Conservation (phyloP, 2,329 filamentous ascomycete genomes). For the Diplodia seriata region DNA sequence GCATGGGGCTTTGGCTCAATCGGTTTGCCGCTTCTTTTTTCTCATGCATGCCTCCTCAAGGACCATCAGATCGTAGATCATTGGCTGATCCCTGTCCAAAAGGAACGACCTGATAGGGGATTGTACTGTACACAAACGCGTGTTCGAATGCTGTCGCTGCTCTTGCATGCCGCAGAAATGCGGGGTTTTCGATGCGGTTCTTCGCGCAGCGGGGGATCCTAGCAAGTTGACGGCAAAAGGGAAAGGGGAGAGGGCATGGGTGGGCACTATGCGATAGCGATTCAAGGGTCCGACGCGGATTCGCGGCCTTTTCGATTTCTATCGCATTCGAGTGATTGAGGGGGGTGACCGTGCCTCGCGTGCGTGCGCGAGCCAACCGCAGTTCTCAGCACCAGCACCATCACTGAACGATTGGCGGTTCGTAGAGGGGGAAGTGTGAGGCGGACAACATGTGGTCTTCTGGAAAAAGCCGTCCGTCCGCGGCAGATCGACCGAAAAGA, state of each 20-base stretch:
- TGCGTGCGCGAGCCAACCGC: background rate
- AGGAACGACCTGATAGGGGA: background rate
- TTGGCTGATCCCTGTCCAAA: slow-evolving; percentile 2
- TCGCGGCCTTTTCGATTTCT: slow-evolving; percentile 3
- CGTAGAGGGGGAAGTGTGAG: background rate
- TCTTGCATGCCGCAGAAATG: slow-evolving; percentile 10
- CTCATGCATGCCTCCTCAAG: background rate
- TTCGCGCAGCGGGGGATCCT: background rate
- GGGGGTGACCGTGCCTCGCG: slow-evolving; percentile 3
- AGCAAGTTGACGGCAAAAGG: background rate
- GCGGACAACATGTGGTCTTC: slow-evolving; percentile 14
- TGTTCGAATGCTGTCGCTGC: background rate
- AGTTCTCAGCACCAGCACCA: background rate
- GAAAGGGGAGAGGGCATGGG: no score
- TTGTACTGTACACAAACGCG: background rate
- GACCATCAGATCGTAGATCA: slow-evolving; percentile 8
- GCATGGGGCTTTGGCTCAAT: slow-evolving; percentile 3
- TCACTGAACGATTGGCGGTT: background rate
- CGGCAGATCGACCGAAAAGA: background rate
- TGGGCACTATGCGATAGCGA: slow-evolving; percentile 12
- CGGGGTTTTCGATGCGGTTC: slow-evolving; percentile 19
- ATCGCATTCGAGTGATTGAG: slow-evolving; percentile 6
- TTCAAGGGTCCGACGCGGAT: background rate
- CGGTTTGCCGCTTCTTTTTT: background rate
- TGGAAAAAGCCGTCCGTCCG: slow-evolving; percentile 10